phyloP scores from a whole-genome alignment of 176 grass and related monocot species.

The Oryza glaberrima region DNA sequence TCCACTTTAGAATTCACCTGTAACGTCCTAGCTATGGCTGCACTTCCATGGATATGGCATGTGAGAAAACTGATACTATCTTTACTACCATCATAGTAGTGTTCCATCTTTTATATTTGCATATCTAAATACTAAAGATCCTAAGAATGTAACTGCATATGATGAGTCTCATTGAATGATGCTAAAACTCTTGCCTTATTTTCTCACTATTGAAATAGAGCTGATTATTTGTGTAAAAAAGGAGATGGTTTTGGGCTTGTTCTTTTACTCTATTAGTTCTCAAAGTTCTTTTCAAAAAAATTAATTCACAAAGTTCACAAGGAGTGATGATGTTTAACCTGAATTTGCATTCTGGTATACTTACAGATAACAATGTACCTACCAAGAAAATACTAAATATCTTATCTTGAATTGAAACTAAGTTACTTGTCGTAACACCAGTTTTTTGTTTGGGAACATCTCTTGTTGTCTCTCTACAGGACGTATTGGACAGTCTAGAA shows the following conservation, averaged over 20 bases:
- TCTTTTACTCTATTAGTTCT: not conserved
- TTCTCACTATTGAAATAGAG: not conserved
- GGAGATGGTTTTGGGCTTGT: not conserved
- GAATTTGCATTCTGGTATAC: not conserved
- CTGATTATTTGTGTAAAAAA: not conserved
- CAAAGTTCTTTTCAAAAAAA: not conserved
- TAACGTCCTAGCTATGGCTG: not conserved
- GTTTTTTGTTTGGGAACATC: not conserved
- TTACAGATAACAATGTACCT: not conserved
- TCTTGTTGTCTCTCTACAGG: constrained; percentile 35
- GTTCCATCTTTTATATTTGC: not conserved
- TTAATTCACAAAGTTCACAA: not conserved
- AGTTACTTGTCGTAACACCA: not conserved
- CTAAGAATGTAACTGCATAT: not conserved
- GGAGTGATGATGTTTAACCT: not conserved
- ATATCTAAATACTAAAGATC: constrained; percentile 16
- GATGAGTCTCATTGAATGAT: not conserved
- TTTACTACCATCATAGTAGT: not conserved
- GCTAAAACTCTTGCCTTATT: not conserved
- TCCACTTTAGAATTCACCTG: not conserved
- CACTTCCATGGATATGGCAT: not conserved
- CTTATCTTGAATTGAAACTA: not conserved
- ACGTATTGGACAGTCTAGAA: constrained; percentile 68
- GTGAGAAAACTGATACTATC: not conserved
- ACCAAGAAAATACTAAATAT: not conserved